phyloP scores from a whole-genome alignment of 1,139 yeast species.

The Petasospora rhodanensis region DNA sequence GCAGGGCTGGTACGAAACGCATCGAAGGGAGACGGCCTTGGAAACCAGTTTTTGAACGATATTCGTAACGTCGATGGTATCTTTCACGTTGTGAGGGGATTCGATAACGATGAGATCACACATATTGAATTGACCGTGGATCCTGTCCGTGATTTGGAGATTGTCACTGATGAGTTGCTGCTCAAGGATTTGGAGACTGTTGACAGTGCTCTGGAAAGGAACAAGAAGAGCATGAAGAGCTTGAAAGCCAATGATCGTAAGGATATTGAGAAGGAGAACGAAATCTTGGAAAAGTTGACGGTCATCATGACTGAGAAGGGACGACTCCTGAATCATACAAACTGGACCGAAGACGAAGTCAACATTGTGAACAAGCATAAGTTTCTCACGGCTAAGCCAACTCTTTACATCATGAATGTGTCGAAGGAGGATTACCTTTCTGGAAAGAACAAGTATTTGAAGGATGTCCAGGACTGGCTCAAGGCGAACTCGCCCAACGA shows the following conservation, averaged over 20 bases:
- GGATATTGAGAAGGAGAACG: conserved; percentile 39
- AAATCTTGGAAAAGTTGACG: conserved; percentile 42
- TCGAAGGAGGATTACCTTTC: conserved; percentile 48
- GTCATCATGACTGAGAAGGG: conserved; percentile 56
- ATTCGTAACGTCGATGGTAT: conserved; percentile 72
- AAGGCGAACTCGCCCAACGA: conserved; percentile 49
- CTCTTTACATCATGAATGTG: conserved; percentile 57
- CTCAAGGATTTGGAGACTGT: conserved; percentile 66
- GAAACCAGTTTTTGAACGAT: conserved; percentile 68
- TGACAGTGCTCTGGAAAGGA: conserved; percentile 49
- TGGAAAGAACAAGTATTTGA: conserved; percentile 42
- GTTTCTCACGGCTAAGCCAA: conserved; percentile 67
- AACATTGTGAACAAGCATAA: conserved; percentile 54
- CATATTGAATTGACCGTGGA: conserved; percentile 62
- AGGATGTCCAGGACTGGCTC: conserved; percentile 48
- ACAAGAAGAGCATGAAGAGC: conserved; percentile 40
- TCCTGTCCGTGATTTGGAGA: conserved; percentile 62
- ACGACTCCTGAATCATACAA: conserved; percentile 36
- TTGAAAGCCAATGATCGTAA: conserved; percentile 31
- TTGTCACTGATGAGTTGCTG: conserved; percentile 70
- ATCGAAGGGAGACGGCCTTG: conserved; percentile 71
- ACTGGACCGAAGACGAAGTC: conserved; percentile 55
- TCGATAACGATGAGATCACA: conserved; percentile 61
- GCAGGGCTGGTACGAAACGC: conserved; percentile 77
- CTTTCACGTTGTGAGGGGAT: conserved; percentile 67